Percentiles rank a stretch among this genome's conserved stretches.
phyloP scores from a whole-genome alignment of 306 rosid genomes.

The Casuarina glauca region DNA sequence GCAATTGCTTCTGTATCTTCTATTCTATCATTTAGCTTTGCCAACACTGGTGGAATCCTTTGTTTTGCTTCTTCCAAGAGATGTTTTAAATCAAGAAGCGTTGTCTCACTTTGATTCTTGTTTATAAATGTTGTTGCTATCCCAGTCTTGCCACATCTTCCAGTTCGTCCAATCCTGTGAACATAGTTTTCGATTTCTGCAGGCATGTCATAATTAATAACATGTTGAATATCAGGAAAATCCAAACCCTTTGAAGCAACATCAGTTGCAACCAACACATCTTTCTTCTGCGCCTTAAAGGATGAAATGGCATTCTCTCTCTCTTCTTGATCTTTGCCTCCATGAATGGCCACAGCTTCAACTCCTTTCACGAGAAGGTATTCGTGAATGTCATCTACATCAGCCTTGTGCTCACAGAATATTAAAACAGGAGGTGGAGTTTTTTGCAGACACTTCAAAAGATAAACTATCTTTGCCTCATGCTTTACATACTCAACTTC shows the following conservation, averaged over 20 bases:
- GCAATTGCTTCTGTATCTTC: constrained; percentile 73
- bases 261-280: constrained; percentile 95
- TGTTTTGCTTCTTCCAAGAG: constrained; percentile 97
- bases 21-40: constrained; percentile 85
- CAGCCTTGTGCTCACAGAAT: constrained; percentile 90
- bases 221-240: constrained; percentile 96
- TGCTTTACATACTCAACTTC: constrained; percentile 95
- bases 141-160: constrained; percentile 94
- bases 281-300: constrained; percentile 80
- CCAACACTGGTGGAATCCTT: constrained; percentile 92
- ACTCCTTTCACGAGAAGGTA: constrained; percentile 94
- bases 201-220: constrained; percentile 93
- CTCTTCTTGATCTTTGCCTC: constrained; percentile 97
- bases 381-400: constrained; percentile 93
- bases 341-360: constrained; percentile 92
- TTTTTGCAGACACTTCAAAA: constrained; percentile 86
- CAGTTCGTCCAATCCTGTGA: constrained; percentile 94
- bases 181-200: constrained; percentile 95
- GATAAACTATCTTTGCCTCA: constrained; percentile 89
- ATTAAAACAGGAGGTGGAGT: constrained; percentile 88
- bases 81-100: constrained; percentile 91
- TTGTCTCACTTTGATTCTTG: constrained; percentile 93
- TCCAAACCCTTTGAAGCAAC: constrained; percentile 95
- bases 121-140: constrained; percentile 91
- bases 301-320: constrained; percentile 82